These are phyloP conservation scores for Intubia oerlemansii DNA, from an alignment of 2,329 filamentous ascomycete species.

Conservation along the genomic window DNA sequence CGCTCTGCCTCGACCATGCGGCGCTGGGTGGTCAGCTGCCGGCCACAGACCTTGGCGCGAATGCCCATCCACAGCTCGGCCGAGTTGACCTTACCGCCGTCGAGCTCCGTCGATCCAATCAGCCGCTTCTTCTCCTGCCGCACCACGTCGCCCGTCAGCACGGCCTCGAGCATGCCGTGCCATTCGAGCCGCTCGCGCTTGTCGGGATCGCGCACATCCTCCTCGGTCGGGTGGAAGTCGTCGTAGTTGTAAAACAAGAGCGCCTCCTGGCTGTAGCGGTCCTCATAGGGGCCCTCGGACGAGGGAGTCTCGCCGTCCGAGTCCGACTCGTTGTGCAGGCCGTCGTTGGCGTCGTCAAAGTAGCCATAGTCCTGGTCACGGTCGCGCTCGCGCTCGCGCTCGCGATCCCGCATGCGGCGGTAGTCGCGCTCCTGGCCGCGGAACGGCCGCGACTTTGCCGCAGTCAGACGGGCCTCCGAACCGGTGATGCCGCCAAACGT, in stretches of 20 bases:
- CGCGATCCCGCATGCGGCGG: too few species aligned
- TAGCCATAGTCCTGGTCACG: slow-evolving; percentile 55
- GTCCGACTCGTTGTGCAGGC: slow-evolving; percentile 51
- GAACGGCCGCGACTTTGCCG: slow-evolving; percentile 30
- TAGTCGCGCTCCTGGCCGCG: slow-evolving; percentile 86
- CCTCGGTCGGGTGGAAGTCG: slow-evolving; percentile 67
- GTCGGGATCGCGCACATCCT: slow-evolving; percentile 72
- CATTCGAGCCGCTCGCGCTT: slow-evolving; percentile 87
- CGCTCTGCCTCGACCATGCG: slow-evolving; percentile 77
- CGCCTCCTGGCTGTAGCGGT: slow-evolving; percentile 76
- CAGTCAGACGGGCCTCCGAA: slow-evolving; percentile 18
- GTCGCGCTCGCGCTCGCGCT: too few species aligned
- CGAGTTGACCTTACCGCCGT: slow-evolving; percentile 44
- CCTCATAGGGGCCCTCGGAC: slow-evolving; percentile 66
- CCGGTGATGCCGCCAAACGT: slow-evolving; percentile 10
- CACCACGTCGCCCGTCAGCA: slow-evolving; percentile 89
- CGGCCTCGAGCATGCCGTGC: slow-evolving; percentile 94
- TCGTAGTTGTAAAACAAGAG: slow-evolving; percentile 86
- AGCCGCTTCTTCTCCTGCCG: slow-evolving; percentile 94
- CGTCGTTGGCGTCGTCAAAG: slow-evolving; percentile 40
- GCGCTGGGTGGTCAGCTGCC: slow-evolving; percentile 64
- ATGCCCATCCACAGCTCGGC: slow-evolving; percentile 77
- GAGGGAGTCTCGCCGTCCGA: slow-evolving; percentile 80
- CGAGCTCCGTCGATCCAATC: slow-evolving; percentile 47
- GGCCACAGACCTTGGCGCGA: slow-evolving; percentile 62